A percentile compares a stretch with the other conserved stretches of the same genome.
Evolutionary conservation across 2,329 filamentous ascomycete genomes (phyloP).

Genomic region (Aspergillus oerlinghausenensis): DNA sequence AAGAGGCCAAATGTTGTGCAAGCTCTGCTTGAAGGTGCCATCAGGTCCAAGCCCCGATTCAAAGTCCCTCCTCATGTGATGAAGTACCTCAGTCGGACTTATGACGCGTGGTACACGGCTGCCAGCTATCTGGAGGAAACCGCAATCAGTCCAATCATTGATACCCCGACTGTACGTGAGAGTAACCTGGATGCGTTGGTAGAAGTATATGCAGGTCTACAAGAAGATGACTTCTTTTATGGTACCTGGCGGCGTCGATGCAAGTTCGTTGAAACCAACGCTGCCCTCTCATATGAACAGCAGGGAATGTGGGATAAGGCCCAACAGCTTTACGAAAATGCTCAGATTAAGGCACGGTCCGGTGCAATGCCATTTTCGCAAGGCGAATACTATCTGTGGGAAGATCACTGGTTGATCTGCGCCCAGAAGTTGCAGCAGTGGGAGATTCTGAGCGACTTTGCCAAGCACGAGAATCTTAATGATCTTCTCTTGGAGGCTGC

Average conservation of each 20-base stretch:
- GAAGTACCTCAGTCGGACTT: constrained; percentile 90
- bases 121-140: constrained; percentile 85
- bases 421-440: constrained; percentile 98
- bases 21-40: constrained; percentile 81
- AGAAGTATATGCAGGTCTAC: constrained; percentile 81
- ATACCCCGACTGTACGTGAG: constrained; percentile 79
- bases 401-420: constrained; percentile 97
- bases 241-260: constrained; percentile 93
- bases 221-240: constrained; percentile 96
- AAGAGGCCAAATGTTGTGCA: constrained; percentile 94
- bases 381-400: constrained; percentile 98
- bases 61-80: constrained; percentile 93
- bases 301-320: constrained; percentile 99
- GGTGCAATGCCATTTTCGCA: constrained; percentile 95
- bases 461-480: constrained; percentile 98
- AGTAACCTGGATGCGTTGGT: constrained; percentile 95
- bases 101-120: constrained; percentile 96
- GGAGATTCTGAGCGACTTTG: constrained; percentile 96
- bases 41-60: constrained; percentile 77
- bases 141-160: constrained; percentile 76
- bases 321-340: constrained; percentile 91
- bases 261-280: constrained; percentile 96
- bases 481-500: constrained; percentile 92
- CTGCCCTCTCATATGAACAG: constrained; percentile 94
- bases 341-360: constrained; percentile 94